These are phyloP conservation scores for Globisporangium sylvaticum DNA, from an alignment of 352 stramenopile species.

Conservation along the genomic window DNA sequence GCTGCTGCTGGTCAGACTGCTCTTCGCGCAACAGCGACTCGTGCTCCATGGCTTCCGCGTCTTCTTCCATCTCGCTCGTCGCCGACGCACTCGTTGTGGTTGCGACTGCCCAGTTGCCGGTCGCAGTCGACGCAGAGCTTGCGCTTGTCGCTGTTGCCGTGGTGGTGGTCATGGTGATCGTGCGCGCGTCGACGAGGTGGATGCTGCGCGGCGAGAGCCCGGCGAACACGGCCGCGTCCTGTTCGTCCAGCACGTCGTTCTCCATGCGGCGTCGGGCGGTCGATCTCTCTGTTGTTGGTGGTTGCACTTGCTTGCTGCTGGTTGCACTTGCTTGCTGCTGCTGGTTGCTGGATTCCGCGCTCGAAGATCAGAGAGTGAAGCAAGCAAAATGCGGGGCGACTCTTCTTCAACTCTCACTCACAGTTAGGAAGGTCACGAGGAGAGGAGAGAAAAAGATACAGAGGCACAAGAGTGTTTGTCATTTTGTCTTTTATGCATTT, in stretches of 20 bases:
- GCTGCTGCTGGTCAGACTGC: background rate
- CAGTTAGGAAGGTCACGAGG: background rate
- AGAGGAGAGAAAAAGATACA: background rate
- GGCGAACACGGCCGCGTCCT: constrained; percentile 14
- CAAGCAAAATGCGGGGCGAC: background rate
- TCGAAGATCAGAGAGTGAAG: background rate
- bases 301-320: background rate
- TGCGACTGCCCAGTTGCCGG: background rate
- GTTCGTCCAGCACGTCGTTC: constrained; percentile 12
- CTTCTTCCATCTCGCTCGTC: constrained; percentile 7
- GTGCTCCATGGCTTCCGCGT: constrained; percentile 6
- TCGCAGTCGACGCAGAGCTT: background rate
- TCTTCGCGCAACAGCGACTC: constrained; percentile 8
- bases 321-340: background rate
- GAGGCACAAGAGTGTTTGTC: background rate
- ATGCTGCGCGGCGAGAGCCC: constrained; percentile 17
- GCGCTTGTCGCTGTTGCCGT: background rate
- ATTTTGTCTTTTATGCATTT: background rate
- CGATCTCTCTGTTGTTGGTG: background rate
- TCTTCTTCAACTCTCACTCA: background rate
- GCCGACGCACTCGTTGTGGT: constrained; percentile 4
- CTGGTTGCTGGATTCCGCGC: background rate
- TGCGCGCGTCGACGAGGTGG: constrained; percentile 12
- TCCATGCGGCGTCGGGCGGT: background rate
- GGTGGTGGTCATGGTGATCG: constrained; percentile 3